Base-by-base conservation (phyloP, 192 early-diverging fungal genomes). In the Umbelopsis isabellina region DNA sequence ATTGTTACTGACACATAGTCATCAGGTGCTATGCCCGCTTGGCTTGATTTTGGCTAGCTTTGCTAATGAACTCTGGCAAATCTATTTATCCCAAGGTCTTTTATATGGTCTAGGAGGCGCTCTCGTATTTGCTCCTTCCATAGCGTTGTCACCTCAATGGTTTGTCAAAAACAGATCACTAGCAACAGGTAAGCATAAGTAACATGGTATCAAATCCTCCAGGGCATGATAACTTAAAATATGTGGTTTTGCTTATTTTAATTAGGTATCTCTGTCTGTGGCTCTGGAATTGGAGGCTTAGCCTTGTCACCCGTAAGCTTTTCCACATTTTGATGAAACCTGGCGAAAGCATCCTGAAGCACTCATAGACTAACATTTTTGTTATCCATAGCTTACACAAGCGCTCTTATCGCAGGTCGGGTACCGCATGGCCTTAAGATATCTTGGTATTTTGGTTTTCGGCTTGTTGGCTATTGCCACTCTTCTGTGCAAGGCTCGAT, bases 11-110 rank as follows among this genome's bases (percentile, higher is more conserved):
- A 41, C 37, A 41, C 5, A 41, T 50, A 65, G 65, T 6, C 72
- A 75, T 55, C 66, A 75, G 18, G 25, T 80, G 25, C 46, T 81
- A 46, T 53, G 82, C 73, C 75, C 84, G n/a, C 20, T 89, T 1
- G 89, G 89, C 16, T 73, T 88, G 37, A 69, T 90, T 10, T 71
- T 88, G 7, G 85, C 87, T 12, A 86, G 85, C 37, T 90, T 89
- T 69, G 75, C 86, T 12, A 89, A 82, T 12, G 69, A 85, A 58
- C 72, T 88, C 0, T 92, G 90, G 90, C 87, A 90, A 50, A 71
- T 92, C 20, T 91, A 87, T 49, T 66, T 92, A 11, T 73, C 88
- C 0, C 85, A 91, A 46, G 90, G 90, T n/a, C 55, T 91, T 25
- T 53, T 92, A 23, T 89, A 83, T 69, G 89, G 90, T 22, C 4